Conservation (phyloP, 768 basidiomycete species). For the Macrolepiota albuminosa region DNA sequence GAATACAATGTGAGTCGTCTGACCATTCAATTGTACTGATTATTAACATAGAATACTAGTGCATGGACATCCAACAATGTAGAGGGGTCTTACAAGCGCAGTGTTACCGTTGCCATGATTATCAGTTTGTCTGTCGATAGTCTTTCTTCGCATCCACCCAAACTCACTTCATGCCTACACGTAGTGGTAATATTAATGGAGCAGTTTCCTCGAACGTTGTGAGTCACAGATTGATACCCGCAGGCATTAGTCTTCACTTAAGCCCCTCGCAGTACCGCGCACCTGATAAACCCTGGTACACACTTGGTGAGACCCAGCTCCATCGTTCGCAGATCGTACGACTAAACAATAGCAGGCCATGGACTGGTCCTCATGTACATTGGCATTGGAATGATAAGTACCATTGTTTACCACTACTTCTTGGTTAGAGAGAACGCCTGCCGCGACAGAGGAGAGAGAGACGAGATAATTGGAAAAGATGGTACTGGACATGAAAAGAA, state of each 20-base stretch:
- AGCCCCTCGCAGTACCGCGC: slow-evolving; percentile 50
- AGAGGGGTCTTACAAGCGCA: slow-evolving; percentile 74
- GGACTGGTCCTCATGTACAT: slow-evolving; percentile 71
- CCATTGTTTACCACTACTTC: slow-evolving; percentile 33
- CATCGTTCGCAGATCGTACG: background rate
- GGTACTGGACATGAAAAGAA: slow-evolving; percentile 40
- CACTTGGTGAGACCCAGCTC: slow-evolving; percentile 29
- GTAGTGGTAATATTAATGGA: slow-evolving; percentile 68
- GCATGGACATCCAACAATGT: slow-evolving; percentile 66
- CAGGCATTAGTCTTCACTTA: background rate
- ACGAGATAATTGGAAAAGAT: slow-evolving; percentile 60
- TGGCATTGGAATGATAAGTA: slow-evolving; percentile 50
- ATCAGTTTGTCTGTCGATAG: slow-evolving; percentile 48
- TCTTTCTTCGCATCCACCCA: background rate
- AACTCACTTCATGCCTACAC: background rate
- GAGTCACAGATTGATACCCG: slow-evolving; percentile 21
- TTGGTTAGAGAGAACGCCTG: slow-evolving; percentile 59
- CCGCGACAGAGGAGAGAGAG: slow-evolving; percentile 62
- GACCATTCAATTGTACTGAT: background rate
- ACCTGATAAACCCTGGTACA: slow-evolving; percentile 64
- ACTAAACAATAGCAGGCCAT: slow-evolving; percentile 7
- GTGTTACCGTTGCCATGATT: slow-evolving; percentile 65
- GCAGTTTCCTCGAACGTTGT: slow-evolving; percentile 76
- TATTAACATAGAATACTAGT: slow-evolving; percentile 19
- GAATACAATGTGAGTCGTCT: slow-evolving; percentile 40